phyloP scores from a whole-genome alignment of 805 yeast genomes.

The Dipodascus geniculatus region DNA sequence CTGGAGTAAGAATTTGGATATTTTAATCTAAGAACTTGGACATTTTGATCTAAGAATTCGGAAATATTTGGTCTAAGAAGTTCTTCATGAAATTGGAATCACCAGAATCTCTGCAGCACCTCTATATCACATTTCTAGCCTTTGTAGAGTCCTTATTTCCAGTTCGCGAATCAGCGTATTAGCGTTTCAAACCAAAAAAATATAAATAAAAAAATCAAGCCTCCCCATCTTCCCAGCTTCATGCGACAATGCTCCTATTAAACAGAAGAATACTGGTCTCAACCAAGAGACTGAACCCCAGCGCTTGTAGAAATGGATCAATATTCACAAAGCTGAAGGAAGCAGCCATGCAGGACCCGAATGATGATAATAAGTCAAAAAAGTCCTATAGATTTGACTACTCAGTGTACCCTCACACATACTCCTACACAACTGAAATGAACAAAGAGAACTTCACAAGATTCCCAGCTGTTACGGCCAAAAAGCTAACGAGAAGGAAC shows the following conservation, averaged over 20 bases:
- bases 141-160: not conserved
- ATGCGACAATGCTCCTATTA: not conserved
- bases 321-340: slow-evolving; percentile 1
- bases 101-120: not conserved
- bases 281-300: not conserved
- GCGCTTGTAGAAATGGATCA: not conserved
- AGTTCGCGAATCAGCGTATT: not conserved
- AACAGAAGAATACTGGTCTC: not conserved
- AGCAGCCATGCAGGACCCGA: slow-evolving; percentile 2
- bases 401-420: slow-evolving; percentile 25
- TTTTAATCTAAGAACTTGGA: too few relatives aligned
- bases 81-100: too few relatives aligned
- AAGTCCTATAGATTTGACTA: slow-evolving; percentile 17
- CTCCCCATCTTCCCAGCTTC: not conserved
- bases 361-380: slow-evolving; percentile 2
- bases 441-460: slow-evolving; percentile 30
- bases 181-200: not conserved
- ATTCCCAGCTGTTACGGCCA: slow-evolving; percentile 33
- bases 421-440: slow-evolving; percentile 24
- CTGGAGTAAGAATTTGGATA: too few relatives aligned
- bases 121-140: not conserved
- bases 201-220: too few relatives aligned
- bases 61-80: too few relatives aligned
- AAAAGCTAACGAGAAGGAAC: slow-evolving; percentile 25
- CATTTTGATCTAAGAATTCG: too few relatives aligned